Base-by-base conservation (phyloP, 2,329 filamentous ascomycete genomes). In the Apiospora malaysiana region DNA sequence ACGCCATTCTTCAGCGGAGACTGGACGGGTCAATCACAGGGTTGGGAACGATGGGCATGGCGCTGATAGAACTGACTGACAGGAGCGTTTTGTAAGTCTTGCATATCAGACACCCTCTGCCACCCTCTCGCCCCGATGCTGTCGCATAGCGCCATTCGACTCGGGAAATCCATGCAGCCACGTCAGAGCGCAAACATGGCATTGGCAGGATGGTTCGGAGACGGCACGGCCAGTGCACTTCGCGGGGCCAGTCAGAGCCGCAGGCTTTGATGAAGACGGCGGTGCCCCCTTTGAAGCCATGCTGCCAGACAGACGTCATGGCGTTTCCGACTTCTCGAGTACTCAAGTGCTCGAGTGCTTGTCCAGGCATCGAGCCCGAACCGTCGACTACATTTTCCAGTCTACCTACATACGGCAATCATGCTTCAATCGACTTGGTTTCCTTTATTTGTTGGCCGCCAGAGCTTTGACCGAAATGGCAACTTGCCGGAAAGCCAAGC, bases 41-140 rank as follows among this genome's bases (percentile, higher is more conserved):
- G 18, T 40, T 3, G 21, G 56, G 14, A 63, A n/a, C 8, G n/a
- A 63, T 40, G 27, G 56, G 14, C 8, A 63, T 63, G 56, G 32
- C 32, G 56, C 56, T 63, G 56, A 63, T 63, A 32, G 56, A 63
- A 63, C 56, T 40, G 56, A 63, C 56, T 40, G 56, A 63, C 56
- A 63, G 56, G 56, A 63, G 40, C 56, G 56, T 63, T 63, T 63
- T 63, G 56, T 63, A 63, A 63, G 56, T 63, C 56, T 63, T 63
- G 56, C 56, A 63, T 63, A 63, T 21, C 32, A 63, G 56, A 59
- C 32, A 63, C 18, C 8, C 51, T n/a, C 18, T 59, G 32, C 51
- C 79, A 18, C 16, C 42, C 42, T 75, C 72, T 71, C 67, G 65
- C 47, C 63, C 71, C 69, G 70, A n/a, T 69, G 51, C 66, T 69